Conservation (phyloP, 768 basidiomycete genomes). For the Gelatoporia subvermispora region DNA sequence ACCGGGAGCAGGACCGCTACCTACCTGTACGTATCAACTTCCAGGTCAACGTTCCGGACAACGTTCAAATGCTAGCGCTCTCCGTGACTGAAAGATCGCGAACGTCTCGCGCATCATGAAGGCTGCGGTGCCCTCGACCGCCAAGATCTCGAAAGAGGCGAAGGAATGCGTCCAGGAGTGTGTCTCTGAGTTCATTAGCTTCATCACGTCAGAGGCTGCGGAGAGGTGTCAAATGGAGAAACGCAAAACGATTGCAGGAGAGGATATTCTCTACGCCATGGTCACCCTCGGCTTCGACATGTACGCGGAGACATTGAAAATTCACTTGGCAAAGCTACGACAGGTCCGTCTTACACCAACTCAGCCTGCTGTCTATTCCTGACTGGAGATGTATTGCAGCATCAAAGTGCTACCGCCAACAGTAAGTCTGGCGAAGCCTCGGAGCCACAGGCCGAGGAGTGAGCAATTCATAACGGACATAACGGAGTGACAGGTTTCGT, state of each 20-base stretch:
- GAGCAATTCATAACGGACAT: not conserved
- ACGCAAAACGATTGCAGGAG: conserved; percentile 95
- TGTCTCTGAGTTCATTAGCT: conserved; percentile 96
- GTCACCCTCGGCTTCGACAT: conserved; percentile 88
- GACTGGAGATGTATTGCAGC: not conserved
- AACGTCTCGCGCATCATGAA: conserved; percentile 99
- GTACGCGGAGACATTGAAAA: conserved; percentile 87
- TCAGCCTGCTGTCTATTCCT: not conserved
- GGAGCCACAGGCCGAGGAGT: not conserved
- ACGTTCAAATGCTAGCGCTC: not conserved
- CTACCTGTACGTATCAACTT: conserved; percentile 61
- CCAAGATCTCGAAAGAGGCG: conserved; percentile 97
- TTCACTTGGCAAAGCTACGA: conserved; percentile 86
- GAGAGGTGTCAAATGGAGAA: conserved; percentile 94
- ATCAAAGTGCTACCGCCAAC: not conserved
- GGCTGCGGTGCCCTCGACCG: conserved; percentile 77
- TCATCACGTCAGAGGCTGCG: conserved; percentile 95
- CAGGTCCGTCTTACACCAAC: conserved; percentile 44
- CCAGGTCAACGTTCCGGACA: not conserved
- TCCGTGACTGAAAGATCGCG: conserved; percentile 61
- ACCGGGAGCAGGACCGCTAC: conserved; percentile 91
- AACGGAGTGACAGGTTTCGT: not conserved
- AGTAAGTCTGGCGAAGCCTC: not conserved
- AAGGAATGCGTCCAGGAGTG: conserved; percentile 99
- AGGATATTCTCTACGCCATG: conserved; percentile 97